Evolutionary conservation across 768 basidiomycete genomes (phyloP), one percentile per base, ranked within the genome.

Genomic region (Nevesoporus exiguus): DNA sequence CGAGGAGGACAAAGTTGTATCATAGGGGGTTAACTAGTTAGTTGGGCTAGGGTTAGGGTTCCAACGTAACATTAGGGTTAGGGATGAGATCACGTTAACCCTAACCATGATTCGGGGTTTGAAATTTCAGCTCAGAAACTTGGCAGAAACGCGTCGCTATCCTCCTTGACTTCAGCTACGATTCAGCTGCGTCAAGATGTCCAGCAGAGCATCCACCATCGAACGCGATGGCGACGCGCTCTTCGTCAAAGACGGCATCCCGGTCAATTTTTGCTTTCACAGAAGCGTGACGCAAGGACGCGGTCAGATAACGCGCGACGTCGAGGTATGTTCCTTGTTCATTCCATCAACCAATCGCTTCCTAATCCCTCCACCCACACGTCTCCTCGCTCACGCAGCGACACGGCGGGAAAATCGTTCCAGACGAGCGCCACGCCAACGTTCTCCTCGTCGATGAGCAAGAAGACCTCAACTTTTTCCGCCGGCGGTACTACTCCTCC

Each of bases 401-500:
- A 11, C 42, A 62, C 8, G 68, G 68, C 0, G 70, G 68, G 0
- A 5, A 39, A 24, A 41, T 71, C 10, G 56, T 61, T 21, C 2
- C 21, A 0, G 10, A 57, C 5, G 68, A 70, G 34, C 49, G 47
- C 15, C 14, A 21, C 9, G 44, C 68, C 24, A 49, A 70, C 27
- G 64, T 71, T 6, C 55, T 70, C 8, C 59, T 70, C 25, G 60
- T 71, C 17, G 68, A 70, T 29, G 69, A 71, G 47, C 54, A 71
- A 41, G 51, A 54, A 15, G 50, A 70, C 27, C 22, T 71, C n/a
- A 47, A 34, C 1, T 47, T 69, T 13, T 4, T 71, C n/a, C 67
- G 67, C 6, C 50, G 54, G 1, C 55, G 47, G 17, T 70, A 68
- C 40, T 68, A 70, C 41, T 59, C 58, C 19, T 68, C 66, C 6